phyloP scores from a whole-genome alignment of 495 filamentous ascomycete species.

The Podospora comata region DNA sequence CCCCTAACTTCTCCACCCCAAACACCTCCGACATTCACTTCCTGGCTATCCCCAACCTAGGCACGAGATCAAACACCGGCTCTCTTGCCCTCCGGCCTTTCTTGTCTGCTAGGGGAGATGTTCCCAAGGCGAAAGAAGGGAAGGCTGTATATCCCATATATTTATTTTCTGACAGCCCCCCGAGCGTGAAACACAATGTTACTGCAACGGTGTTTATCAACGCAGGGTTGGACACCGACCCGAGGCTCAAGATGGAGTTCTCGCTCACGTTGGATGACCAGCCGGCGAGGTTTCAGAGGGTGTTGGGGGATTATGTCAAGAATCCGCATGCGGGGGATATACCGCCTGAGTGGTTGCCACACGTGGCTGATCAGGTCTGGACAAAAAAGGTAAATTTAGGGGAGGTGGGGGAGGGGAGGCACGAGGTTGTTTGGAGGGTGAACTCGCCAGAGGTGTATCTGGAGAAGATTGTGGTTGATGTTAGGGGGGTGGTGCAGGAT shows the following conservation, averaged over 20 bases:
- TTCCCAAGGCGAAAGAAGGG: constrained; percentile 35
- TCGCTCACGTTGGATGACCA: constrained; percentile 47
- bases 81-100: constrained; percentile 49
- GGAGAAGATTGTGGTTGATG: constrained; percentile 58
- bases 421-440: constrained; percentile 51
- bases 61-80: constrained; percentile 47
- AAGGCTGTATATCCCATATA: constrained; percentile 54
- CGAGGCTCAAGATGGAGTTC: constrained; percentile 27
- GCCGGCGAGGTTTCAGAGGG: constrained; percentile 42
- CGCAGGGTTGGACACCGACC: constrained; percentile 32
- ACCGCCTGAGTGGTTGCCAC: constrained; percentile 51
- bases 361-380: constrained; percentile 56
- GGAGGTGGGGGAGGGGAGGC: constrained; percentile 34
- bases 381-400: constrained; percentile 46
- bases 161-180: constrained; percentile 41
- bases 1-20: constrained; percentile 21
- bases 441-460: constrained; percentile 56
- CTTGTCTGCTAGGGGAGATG: constrained; percentile 31
- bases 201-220: constrained; percentile 54
- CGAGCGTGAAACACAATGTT: constrained; percentile 20
- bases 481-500: constrained; percentile 48
- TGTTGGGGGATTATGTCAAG: constrained; percentile 47
- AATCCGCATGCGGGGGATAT: constrained; percentile 39
- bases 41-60: constrained; percentile 38
- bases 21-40: constrained; percentile 26